These are phyloP conservation scores for Tephrocybe sp. DNA, from an alignment of 768 basidiomycete genomes.

Conservation along the genomic window DNA sequence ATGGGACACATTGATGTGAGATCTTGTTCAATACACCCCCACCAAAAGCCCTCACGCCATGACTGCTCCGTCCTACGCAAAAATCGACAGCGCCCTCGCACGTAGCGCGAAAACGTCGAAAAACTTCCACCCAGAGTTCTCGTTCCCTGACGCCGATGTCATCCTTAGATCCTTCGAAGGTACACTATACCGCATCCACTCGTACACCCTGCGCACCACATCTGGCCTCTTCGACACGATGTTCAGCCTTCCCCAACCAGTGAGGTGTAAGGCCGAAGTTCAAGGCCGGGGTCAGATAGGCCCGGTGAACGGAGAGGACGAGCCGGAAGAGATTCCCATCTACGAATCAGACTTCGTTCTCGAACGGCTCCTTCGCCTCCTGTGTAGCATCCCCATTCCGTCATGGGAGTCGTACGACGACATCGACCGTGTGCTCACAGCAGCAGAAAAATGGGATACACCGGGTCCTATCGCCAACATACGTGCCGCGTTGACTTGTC, in stretches of 20 bases:
- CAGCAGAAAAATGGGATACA: slow-evolving; percentile 74
- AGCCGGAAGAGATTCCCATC: slow-evolving; percentile 30
- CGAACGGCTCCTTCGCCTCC: slow-evolving; percentile 55
- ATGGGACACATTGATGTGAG: slow-evolving; percentile 16
- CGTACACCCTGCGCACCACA: slow-evolving; percentile 54
- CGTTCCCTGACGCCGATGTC: slow-evolving; percentile 33
- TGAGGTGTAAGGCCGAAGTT: slow-evolving; percentile 7
- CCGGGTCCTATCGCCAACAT: slow-evolving; percentile 58
- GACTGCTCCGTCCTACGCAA: slow-evolving; percentile 18
- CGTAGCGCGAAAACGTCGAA: slow-evolving; percentile 3
- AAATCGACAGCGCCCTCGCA: slow-evolving; percentile 6
- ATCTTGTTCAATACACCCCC: slow-evolving; percentile 7
- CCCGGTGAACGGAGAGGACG: slow-evolving; percentile 1
- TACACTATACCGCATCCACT: slow-evolving; percentile 55
- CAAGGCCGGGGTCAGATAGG: not conserved
- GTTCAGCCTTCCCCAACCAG: slow-evolving; percentile 56
- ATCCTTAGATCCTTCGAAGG: slow-evolving; percentile 43
- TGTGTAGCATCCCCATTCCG: slow-evolving; percentile 53
- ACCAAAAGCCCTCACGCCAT: slow-evolving; percentile 15
- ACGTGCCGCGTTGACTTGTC: slow-evolving; percentile 50
- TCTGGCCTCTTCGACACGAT: slow-evolving; percentile 64
- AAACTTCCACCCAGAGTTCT: slow-evolving; percentile 33
- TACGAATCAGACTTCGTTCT: slow-evolving; percentile 46
- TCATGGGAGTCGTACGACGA: slow-evolving; percentile 49
- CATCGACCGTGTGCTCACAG: slow-evolving; percentile 53